Evolutionary conservation across 805 yeast genomes (phyloP).

Genomic region (Saccharomycopsis javanensis): DNA sequence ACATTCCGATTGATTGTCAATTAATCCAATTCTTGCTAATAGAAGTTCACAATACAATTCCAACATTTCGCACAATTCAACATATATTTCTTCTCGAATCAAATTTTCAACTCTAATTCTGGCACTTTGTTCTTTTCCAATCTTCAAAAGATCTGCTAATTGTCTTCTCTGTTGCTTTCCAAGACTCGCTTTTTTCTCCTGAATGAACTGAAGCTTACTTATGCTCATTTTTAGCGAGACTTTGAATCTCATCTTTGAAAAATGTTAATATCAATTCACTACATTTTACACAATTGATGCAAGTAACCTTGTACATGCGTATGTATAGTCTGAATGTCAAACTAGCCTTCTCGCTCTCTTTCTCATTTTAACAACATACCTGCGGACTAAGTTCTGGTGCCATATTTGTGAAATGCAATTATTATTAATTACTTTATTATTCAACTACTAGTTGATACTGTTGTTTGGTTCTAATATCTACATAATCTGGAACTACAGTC

Average conservation of each 20-base stretch:
- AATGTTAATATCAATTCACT: neutral
- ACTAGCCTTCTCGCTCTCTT: no score
- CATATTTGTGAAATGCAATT: neutral
- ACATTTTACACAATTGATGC: no score
- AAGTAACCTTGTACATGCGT: no score
- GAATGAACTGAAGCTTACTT: constrained; percentile 58
- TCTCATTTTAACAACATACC: constrained; percentile 6
- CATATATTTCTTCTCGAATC: constrained; percentile 70
- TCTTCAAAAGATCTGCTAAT: constrained; percentile 57
- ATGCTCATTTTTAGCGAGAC: constrained; percentile 51
- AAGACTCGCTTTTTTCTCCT: constrained; percentile 63
- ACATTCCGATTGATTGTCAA: constrained; percentile 36
- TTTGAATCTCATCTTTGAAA: constrained; percentile 24
- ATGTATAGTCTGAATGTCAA: no score
- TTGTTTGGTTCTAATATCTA: no score
- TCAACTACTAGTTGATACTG: no score
- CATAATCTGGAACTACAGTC: no score
- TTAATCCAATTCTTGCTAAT: constrained; percentile 59
- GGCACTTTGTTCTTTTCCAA: constrained; percentile 75
- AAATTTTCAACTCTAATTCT: constrained; percentile 74
- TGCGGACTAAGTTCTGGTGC: constrained; percentile 11
- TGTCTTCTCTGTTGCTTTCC: constrained; percentile 66
- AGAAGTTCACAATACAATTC: constrained; percentile 78
- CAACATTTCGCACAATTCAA: constrained; percentile 67
- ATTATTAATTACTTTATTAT: no score